A percentile compares a stretch with the other conserved stretches of the same genome.
Evolutionary conservation across 768 basidiomycete genomes (phyloP).

Genomic region (Chalciporus sphaerocephalus): DNA sequence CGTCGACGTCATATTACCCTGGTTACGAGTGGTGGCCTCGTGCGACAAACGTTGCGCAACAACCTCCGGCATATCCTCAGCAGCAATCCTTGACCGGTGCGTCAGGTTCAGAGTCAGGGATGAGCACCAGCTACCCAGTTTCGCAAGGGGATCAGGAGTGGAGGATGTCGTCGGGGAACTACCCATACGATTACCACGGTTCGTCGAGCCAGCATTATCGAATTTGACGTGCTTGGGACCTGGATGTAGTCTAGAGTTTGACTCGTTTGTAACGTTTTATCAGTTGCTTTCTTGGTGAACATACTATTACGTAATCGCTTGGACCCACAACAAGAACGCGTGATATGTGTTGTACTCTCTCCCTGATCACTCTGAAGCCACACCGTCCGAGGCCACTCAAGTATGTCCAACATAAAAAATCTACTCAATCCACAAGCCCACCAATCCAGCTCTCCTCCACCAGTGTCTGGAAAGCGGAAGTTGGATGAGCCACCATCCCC

Average conservation of each 20-base stretch:
- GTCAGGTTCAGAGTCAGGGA: constrained; percentile 5
- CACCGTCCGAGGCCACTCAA: constrained; percentile 17
- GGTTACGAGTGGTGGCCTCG: constrained; percentile 70
- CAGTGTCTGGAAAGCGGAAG: constrained; percentile 23
- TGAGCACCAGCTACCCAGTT: constrained; percentile 17
- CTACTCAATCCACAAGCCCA: constrained; percentile 53
- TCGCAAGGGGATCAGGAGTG: constrained; percentile 17
- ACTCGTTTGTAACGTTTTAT: too few relatives aligned
- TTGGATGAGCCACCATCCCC: constrained; percentile 28
- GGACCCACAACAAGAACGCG: constrained; percentile 32
- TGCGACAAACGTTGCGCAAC: constrained; percentile 11
- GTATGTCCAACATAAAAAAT: constrained; percentile 54
- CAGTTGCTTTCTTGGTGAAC: background rate
- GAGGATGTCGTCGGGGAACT: constrained; percentile 14
- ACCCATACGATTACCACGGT: constrained; percentile 20
- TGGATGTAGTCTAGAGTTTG: too few relatives aligned
- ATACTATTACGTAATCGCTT: constrained; percentile 27
- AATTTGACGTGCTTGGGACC: constrained; percentile 12
- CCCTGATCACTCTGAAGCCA: constrained; percentile 14
- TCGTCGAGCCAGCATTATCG: constrained; percentile 18
- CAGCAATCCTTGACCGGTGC: constrained; percentile 3
- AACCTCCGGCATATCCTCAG: constrained; percentile 12
- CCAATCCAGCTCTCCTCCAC: constrained; percentile 32
- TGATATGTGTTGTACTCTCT: constrained; percentile 3
- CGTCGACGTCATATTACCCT: constrained; percentile 48